Evolutionary conservation across 2,329 filamentous ascomycete species (phyloP).

Genomic region (Microdochium bolleyi): DNA sequence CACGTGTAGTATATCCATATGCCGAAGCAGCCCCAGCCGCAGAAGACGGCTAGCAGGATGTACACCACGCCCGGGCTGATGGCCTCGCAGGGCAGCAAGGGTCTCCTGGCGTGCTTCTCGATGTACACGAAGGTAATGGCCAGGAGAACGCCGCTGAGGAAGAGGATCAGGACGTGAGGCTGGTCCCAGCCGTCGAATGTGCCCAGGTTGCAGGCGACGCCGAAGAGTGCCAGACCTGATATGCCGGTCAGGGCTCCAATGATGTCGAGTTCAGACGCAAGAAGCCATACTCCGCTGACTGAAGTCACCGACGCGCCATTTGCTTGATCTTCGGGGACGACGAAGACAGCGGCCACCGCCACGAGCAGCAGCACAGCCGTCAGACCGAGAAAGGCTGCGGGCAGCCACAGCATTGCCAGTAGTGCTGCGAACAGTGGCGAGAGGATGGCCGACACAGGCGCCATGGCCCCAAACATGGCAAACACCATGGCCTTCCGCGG

Average conservation of each 20-base stretch:
- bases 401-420: conserved; percentile 17
- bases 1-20: conserved; percentile 35
- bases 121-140: conserved; percentile 41
- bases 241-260: conserved; percentile 32
- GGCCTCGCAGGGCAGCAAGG: conserved; percentile 43
- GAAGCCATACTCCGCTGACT: conserved; percentile 8
- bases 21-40: conserved; percentile 37
- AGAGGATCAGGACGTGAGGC: conserved; percentile 40
- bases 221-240: conserved; percentile 43
- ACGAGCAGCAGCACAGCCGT: conserved; percentile 14
- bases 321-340: conserved; percentile 14
- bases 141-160: conserved; percentile 42
- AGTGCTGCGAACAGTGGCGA: conserved; percentile 18
- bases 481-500: conserved; percentile 23
- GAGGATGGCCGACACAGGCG: conserved; percentile 19
- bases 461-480: conserved; percentile 22
- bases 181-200: conserved; percentile 42
- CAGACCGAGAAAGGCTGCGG: conserved; percentile 20
- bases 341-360: conserved; percentile 13
- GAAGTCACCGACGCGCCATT: conserved; percentile 7
- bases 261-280: conserved; percentile 16
- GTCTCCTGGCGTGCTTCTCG: conserved; percentile 37
- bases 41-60: conserved; percentile 38
- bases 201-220: conserved; percentile 53
- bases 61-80: conserved; percentile 38